Evolutionary conservation across 1,284 basidiomycete species (phyloP).

Genomic region (Leccinum pallidistipes): DNA sequence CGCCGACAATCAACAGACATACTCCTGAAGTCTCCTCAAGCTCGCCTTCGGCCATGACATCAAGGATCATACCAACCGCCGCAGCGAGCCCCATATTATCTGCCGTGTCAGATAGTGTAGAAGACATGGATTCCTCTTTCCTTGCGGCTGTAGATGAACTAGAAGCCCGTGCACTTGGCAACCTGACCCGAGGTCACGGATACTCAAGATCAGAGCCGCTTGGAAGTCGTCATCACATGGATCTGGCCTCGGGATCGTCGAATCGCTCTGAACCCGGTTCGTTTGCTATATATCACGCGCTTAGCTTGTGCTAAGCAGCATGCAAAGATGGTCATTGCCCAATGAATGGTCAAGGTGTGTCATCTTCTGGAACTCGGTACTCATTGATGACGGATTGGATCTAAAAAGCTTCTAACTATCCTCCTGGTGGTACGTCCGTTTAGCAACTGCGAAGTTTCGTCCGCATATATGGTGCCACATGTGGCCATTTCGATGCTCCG

Average conservation of each 20-base stretch:
- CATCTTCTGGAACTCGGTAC: background rate
- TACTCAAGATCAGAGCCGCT: background rate
- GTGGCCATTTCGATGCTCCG: constrained; percentile 3
- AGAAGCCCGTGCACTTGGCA: constrained; percentile 32
- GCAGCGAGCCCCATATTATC: constrained; percentile 24
- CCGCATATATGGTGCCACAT: background rate
- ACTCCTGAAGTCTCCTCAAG: constrained; percentile 1
- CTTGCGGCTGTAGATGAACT: constrained; percentile 42
- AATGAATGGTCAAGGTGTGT: constrained; percentile 8
- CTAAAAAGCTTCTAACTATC: background rate
- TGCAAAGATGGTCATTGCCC: constrained; percentile 10
- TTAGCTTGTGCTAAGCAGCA: constrained; percentile 2
- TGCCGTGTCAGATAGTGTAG: constrained; percentile 30
- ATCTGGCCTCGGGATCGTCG: constrained; percentile 1
- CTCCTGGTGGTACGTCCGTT: constrained; percentile 20
- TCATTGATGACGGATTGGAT: background rate
- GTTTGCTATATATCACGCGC: background rate
- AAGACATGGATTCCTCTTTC: constrained; percentile 35
- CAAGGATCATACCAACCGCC: background rate
- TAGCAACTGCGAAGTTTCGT: background rate
- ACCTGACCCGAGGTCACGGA: constrained; percentile 14
- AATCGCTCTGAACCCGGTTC: constrained; percentile 5
- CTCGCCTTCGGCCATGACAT: background rate
- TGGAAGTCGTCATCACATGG: background rate
- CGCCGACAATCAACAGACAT: constrained; percentile 18